Evolutionary conservation across 148 eudicot species (phyloP).

Genomic region (Dianthus caryophyllus): DNA sequence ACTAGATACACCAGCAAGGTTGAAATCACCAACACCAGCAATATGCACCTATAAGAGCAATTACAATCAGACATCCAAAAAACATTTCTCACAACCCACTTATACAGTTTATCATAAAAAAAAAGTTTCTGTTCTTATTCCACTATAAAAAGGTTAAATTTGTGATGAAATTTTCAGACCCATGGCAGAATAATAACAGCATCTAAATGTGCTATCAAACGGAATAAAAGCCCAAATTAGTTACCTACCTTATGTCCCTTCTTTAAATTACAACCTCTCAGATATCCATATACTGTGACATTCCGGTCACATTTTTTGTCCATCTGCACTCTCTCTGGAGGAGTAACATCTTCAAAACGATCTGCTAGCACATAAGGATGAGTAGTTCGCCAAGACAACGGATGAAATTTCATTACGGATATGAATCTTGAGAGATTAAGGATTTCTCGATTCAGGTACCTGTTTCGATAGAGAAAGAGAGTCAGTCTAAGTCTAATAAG

Average conservation of each 20-base stretch:
- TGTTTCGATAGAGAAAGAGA: slow-evolving; percentile 24
- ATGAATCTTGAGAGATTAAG: slow-evolving; percentile 93
- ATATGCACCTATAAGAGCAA: slow-evolving; percentile 61
- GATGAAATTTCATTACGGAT: slow-evolving; percentile 86
- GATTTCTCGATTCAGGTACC: slow-evolving; percentile 80
- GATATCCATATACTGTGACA: slow-evolving; percentile 78
- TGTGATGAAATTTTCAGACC: neutral
- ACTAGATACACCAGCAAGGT: slow-evolving; percentile 61
- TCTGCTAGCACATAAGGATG: slow-evolving; percentile 91
- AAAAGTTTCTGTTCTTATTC: neutral
- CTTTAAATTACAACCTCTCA: slow-evolving; percentile 94
- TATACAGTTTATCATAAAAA: neutral
- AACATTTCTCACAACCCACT: neutral
- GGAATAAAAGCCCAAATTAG: neutral
- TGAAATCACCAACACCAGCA: slow-evolving; percentile 94
- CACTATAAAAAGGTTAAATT: neutral
- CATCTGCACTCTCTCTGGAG: slow-evolving; percentile 60
- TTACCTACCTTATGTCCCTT: slow-evolving; percentile 76
- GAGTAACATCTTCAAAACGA: slow-evolving; percentile 95
- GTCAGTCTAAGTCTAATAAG: slow-evolving; percentile 6
- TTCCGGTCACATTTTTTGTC: slow-evolving; percentile 82
- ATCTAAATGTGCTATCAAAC: neutral
- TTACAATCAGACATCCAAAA: neutral
- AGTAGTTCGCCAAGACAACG: slow-evolving; percentile 70
- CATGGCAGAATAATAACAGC: neutral